Evolutionary conservation across 257 asterid genomes (phyloP).

Genomic region (Anisodus acutangulus): DNA sequence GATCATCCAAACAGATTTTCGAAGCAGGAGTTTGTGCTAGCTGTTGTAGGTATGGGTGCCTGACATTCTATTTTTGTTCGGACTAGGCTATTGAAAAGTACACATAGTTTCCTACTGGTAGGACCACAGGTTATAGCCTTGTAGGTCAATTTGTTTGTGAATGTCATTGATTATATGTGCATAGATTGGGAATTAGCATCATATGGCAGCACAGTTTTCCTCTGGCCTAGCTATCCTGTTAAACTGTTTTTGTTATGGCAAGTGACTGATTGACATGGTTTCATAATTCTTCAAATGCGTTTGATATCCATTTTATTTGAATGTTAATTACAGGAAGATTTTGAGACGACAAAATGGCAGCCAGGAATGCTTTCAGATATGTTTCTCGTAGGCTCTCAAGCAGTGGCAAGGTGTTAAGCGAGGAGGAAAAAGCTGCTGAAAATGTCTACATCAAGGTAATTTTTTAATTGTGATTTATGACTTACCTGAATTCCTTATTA

Average conservation of each 20-base stretch:
- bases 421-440: constrained; percentile 99
- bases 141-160: background rate
- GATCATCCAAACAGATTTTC: background rate
- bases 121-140: background rate
- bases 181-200: background rate
- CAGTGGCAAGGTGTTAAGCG: constrained; percentile 71
- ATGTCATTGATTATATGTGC: background rate
- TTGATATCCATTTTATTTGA: background rate
- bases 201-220: background rate
- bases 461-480: background rate
- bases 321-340: constrained; percentile 43
- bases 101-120: background rate
- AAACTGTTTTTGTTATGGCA: background rate
- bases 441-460: constrained; percentile 87
- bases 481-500: background rate
- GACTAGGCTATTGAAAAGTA: background rate
- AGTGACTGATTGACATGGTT: background rate
- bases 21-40: background rate
- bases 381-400: constrained; percentile 80
- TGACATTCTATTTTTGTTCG: background rate
- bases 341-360: constrained; percentile 56
- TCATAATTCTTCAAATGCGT: background rate
- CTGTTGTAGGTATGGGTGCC: background rate
- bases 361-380: constrained; percentile 69
- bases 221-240: background rate